Evolutionary conservation across 2,329 filamentous ascomycete genomes (phyloP), one percentile per base, ranked within the genome.

Genomic region (Periconia sp.): DNA sequence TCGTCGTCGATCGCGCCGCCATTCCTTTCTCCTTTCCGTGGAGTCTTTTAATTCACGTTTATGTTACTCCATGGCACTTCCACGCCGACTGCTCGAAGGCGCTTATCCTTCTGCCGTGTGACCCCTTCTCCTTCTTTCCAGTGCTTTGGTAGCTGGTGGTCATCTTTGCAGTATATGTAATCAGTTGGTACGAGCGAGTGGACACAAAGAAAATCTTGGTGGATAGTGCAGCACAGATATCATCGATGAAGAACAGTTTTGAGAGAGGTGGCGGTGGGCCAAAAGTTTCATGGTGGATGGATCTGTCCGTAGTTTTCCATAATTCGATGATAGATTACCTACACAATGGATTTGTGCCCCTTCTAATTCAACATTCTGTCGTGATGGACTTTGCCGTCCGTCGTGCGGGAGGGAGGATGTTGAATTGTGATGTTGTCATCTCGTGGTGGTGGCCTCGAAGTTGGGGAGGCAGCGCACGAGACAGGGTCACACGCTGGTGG

Each of bases 111-210:
- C 40, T 11, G 31, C 43, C 41, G 24, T 32, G 41, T 29, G 22
- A 40, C 40, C 45, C 40, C 37, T 43, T 25, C 35, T 45, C 49
- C 42, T 46, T 50, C 36, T 40, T 32, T 32, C 36, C 40, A 39
- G 28, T 40, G 29, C 15, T 48, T 50, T 43, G 40, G 43, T 42
- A 48, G 40, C 49, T 53, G 13, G 11, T 21, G 2, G 15, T n/a
- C n/a, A 11, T 22, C 44, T 56, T 57, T 57, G 37, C 45, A 49
- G 50, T 54, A 66, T 65, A 31, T 65, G 26, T 53, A 61, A 61
- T 40, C 43, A 62, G 59, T 43, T 63, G 53, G 53, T 43, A 36
- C 34, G 41, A 38, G 40, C 32, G 48, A 44, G 34, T 29, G 34
- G 34, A 4, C 39, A 28, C 48, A 49, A 52, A 45, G 16, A 29